Evolutionary conservation across 176 grass and related monocot genomes (phyloP), one percentile per base, ranked within the genome.

Genomic region (Oropetium thomaeum): DNA sequence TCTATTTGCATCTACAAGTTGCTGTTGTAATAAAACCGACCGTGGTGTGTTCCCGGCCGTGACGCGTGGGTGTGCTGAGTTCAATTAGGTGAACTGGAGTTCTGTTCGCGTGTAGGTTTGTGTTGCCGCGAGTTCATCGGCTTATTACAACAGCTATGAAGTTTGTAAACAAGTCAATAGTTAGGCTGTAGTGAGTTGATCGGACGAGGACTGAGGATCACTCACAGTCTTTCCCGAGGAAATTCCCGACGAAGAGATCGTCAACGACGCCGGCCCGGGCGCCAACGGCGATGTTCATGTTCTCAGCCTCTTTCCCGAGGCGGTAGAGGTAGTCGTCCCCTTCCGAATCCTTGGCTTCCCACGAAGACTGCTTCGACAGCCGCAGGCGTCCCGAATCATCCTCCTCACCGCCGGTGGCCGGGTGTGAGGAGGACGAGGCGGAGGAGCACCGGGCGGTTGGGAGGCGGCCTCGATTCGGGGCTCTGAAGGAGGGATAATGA

Each of bases 271-370:
- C 91, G 1, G 88, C 61, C 2, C 89, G 81, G 9, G 96, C 96
- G 2, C 91, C 91, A 13, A 98, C 96, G 28, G 91, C 42, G 66
- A 90, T 86, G 75, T 98, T 92, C 84, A 94, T 48, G 79, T 98
- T 98, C n/a, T 98, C 89, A 2, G 96, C 86, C 44, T 98, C 96
- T 70, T 92, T 87, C 39, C 89, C 89, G 19, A 98, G 89, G 45
- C 96, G 81, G 61, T 92, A 89, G 44, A 98, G 86, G 82, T 98
- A 98, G 76, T 98, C 96, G 38, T 92, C 74, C 17, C 95, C 91
- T 40, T 79, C 48, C 0, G 71, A 40, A 26, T 98, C 96, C 79
- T 55, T 88, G 0, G 84, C 82, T 62, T 94, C 89, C 96, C 96
- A 98, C 4, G 89, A 92, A 0, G 91, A 98, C 73, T 94, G 88